Evolutionary conservation across 2,329 filamentous ascomycete species (phyloP).

Genomic region (Penicillium sp.): DNA sequence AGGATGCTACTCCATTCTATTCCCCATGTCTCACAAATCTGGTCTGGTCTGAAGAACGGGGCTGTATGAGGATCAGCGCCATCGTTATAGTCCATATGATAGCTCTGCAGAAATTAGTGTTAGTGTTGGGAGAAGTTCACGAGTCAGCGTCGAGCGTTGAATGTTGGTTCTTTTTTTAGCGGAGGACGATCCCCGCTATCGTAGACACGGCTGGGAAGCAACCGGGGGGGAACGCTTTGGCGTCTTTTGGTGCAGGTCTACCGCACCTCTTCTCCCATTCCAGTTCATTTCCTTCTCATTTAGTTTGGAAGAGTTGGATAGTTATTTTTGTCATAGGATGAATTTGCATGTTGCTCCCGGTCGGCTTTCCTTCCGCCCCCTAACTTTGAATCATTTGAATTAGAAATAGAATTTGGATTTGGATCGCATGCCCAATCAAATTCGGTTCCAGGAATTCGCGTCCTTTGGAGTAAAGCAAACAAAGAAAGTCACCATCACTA

Average conservation of each 20-base stretch:
- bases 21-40: constrained; percentile 1
- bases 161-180: constrained; percentile 5
- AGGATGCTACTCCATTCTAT: background rate
- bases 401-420: background rate
- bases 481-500: background rate
- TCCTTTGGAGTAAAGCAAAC: background rate
- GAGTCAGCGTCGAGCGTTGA: constrained; percentile 1
- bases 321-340: background rate
- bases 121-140: background rate
- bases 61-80: background rate
- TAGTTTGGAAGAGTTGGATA: background rate
- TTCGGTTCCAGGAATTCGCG: background rate
- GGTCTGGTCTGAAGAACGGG: background rate
- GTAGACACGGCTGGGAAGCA: constrained; percentile 1
- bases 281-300: background rate
- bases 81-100: background rate
- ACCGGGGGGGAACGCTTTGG: background rate
- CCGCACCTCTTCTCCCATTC: background rate
- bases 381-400: background rate
- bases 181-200: background rate
- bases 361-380: background rate
- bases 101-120: background rate
- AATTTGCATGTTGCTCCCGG: background rate
- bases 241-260: background rate
- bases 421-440: background rate